phyloP scores from a whole-genome alignment of 2,329 filamentous ascomycete species.

The Trichoderma asperellum region DNA sequence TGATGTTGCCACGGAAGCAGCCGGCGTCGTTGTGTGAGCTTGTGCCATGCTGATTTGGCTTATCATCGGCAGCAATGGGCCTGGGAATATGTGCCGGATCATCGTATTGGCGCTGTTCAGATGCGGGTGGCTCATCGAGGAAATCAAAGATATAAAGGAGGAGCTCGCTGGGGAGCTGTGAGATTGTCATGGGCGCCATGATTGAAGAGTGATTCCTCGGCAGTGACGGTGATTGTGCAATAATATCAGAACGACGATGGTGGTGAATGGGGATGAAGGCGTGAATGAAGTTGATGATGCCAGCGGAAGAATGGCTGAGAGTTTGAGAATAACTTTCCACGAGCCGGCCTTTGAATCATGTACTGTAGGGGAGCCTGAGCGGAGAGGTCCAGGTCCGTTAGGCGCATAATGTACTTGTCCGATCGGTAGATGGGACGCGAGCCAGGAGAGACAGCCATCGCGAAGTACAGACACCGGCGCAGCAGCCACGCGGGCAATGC shows the following conservation, averaged over 20 bases:
- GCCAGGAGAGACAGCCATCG: not conserved
- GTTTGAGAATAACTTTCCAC: not conserved
- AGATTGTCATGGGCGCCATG: conserved; percentile 19
- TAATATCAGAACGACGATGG: not conserved
- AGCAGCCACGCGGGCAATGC: not conserved
- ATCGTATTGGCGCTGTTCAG: conserved; percentile 52
- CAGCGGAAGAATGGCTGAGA: not conserved
- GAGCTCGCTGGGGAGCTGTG: conserved; percentile 64
- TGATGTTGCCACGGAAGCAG: conserved; percentile 48
- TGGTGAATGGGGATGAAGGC: not conserved
- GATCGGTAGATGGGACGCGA: not conserved
- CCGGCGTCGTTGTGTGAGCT: conserved; percentile 35
- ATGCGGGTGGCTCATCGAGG: conserved; percentile 55
- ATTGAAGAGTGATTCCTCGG: not conserved
- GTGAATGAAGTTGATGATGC: not conserved
- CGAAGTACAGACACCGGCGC: not conserved
- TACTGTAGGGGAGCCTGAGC: not conserved
- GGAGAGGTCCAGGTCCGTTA: not conserved
- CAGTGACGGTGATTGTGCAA: not conserved
- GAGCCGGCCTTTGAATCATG: not conserved
- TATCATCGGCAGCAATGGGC: not conserved
- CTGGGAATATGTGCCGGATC: conserved; percentile 47
- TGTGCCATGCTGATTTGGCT: conserved; percentile 42
- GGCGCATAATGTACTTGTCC: not conserved
- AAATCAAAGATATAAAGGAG: conserved; percentile 60